Percentiles rank a stretch among this genome's conserved stretches.
Conservation (phyloP, 305 asterid genomes). For the Rubia tinctorum region DNA sequence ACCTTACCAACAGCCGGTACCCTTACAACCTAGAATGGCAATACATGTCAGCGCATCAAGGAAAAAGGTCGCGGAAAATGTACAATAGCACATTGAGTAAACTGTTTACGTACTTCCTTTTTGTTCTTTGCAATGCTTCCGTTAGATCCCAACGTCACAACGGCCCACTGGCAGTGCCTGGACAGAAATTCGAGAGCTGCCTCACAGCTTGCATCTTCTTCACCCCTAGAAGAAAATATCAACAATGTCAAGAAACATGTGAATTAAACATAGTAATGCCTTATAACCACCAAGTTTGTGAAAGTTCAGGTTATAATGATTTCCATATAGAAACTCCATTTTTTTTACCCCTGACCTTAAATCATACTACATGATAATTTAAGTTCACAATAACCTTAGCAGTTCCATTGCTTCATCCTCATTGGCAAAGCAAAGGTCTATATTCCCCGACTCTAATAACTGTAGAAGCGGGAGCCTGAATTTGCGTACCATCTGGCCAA, state of each 20-base stretch:
- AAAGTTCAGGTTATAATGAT: neutral
- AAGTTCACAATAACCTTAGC: conserved; percentile 48
- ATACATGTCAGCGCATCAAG: neutral
- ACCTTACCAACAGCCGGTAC: conserved; percentile 78
- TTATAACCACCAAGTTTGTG: neutral
- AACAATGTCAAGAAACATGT: conserved; percentile 11
- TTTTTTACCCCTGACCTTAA: conserved; percentile 1
- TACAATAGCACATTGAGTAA: neutral
- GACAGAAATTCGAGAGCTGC: conserved; percentile 74
- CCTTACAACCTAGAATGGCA: conserved; percentile 48
- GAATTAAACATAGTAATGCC: neutral
- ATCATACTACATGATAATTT: conserved; percentile 10
- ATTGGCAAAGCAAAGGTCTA: conserved; percentile 95
- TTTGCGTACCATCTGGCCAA: conserved; percentile 83
- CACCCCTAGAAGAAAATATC: conserved; percentile 43
- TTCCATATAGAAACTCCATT: conserved; percentile 5
- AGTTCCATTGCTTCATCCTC: conserved; percentile 98
- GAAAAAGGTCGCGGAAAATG: neutral
- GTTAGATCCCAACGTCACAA: conserved; percentile 76
- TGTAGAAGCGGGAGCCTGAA: conserved; percentile 67
- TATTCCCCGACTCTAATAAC: conserved; percentile 73
- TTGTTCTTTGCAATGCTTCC: conserved; percentile 91
- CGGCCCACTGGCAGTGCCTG: conserved; percentile 87
- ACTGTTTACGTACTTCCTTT: conserved; percentile 48
- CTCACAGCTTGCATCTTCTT: conserved; percentile 50